Evolutionary conservation across 192 early-diverging fungal species (phyloP).

Genomic region (Linnemannia zychae): DNA sequence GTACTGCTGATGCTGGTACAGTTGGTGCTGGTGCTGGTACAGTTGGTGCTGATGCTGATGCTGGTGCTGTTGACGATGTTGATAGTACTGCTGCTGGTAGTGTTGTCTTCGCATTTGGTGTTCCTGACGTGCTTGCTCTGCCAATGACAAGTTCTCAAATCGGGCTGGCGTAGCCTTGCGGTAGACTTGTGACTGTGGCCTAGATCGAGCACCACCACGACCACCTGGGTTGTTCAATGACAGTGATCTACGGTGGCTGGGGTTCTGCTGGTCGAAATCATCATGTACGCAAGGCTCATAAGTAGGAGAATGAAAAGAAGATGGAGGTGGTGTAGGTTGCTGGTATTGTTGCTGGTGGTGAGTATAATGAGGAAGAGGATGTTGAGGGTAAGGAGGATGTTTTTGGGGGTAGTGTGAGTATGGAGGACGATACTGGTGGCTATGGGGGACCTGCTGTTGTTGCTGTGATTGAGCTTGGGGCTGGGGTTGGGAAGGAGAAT

Average conservation of each 20-base stretch:
- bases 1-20: not conserved
- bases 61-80: slow-evolving; percentile 30
- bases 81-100: slow-evolving; percentile 32
- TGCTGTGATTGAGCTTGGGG: not conserved
- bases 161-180: not conserved
- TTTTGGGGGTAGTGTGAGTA: not conserved
- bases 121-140: slow-evolving; percentile 43
- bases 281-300: not conserved
- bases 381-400: not conserved
- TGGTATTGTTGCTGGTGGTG: not conserved
- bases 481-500: not conserved
- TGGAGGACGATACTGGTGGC: not conserved
- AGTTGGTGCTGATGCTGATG: slow-evolving; percentile 32
- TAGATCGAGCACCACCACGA: not conserved
- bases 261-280: not conserved
- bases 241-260: slow-evolving; percentile 10
- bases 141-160: slow-evolving; percentile 26
- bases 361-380: slow-evolving; percentile 9
- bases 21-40: not conserved
- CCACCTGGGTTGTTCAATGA: slow-evolving; percentile 14
- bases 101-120: slow-evolving; percentile 33
- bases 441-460: not conserved
- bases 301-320: not conserved
- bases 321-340: not conserved
- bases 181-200: not conserved